Evolutionary conservation across 2,329 filamentous ascomycete genomes (phyloP), one percentile per base, ranked within the genome.

Genomic region (Penicillium hordei): DNA sequence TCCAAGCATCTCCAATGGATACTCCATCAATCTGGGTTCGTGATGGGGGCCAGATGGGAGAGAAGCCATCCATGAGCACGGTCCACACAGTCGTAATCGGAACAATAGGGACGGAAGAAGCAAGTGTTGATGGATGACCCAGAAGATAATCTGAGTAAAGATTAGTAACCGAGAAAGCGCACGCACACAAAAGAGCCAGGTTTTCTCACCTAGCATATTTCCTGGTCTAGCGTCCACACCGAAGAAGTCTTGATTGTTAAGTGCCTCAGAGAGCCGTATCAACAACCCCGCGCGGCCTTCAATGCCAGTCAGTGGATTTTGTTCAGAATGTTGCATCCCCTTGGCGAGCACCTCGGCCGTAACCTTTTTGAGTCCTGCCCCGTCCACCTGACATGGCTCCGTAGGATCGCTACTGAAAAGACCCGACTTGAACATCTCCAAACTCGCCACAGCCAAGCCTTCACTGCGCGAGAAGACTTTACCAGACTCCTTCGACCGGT

Each of bases 381-480:
- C 91, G 77, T 99, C 93, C 29, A 97, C 94, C 74, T 96, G 93
- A 70, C 86, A 91, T 50, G 91, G 92, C 76, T 96, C 91, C 57
- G 78, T 82, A 3, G 85, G 81, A 70, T 93, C 86, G 74, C 92
- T 90, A 63, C 92, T 96, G 78, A 97, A 97, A 34, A 91, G 71
- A 34, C 94, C 94, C 15, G 85, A 82, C 78, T 96, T 96, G 83
- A 96, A 97, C 93, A 97, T 96, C 66, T 97, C 93, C 67, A 89
- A 71, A 71, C 84, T 87, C 43, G 86, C 86, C 10, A 89, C 87
- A 9, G 93, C 93, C 55, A 97, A 82, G 9, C 93, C 93, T 74
- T 97, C 94, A 60, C 92, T 96, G 50, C 94, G 86, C 52, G 86
- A 83, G 76, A 93, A 97, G 40, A 89, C 75, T 61, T 87, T 89